These are phyloP conservation scores for Exutisphaerella laricina DNA, from an alignment of 2,329 filamentous ascomycete genomes.

Conservation along the genomic window DNA sequence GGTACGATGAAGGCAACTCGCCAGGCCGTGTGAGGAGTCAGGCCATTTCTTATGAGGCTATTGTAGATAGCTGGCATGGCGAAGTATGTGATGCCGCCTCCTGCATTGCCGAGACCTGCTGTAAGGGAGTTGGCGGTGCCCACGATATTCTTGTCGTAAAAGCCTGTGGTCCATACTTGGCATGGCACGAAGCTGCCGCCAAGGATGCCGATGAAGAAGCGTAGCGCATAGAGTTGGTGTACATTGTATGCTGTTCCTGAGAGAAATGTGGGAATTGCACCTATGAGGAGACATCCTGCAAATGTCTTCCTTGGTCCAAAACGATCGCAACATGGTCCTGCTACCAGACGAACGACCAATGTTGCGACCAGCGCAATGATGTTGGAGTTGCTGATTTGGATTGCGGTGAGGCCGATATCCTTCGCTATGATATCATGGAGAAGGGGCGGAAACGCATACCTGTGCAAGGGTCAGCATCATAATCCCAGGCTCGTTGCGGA, in stretches of 20 bases:
- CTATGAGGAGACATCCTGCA: slow-evolving; percentile 67
- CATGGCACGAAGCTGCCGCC: slow-evolving; percentile 77
- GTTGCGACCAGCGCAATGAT: slow-evolving; percentile 73
- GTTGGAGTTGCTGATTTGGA: slow-evolving; percentile 81
- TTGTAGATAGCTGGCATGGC: slow-evolving; percentile 80
- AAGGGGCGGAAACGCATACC: slow-evolving; percentile 86
- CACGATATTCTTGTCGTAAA: slow-evolving; percentile 89
- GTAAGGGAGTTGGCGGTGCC: slow-evolving; percentile 83
- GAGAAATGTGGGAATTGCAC: slow-evolving; percentile 74
- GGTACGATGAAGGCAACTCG: slow-evolving; percentile 79
- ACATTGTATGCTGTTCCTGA: slow-evolving; percentile 69
- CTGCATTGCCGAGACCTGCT: slow-evolving; percentile 79
- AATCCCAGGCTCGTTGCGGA: background rate
- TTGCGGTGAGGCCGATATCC: slow-evolving; percentile 65
- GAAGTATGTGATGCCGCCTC: slow-evolving; percentile 88
- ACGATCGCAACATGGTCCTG: slow-evolving; percentile 78
- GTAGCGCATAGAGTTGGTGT: slow-evolving; percentile 61
- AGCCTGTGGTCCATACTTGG: slow-evolving; percentile 87
- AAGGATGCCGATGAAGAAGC: slow-evolving; percentile 77
- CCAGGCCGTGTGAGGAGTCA: slow-evolving; percentile 63
- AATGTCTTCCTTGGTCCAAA: slow-evolving; percentile 79
- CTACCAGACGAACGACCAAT: slow-evolving; percentile 68
- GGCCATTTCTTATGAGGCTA: slow-evolving; percentile 17
- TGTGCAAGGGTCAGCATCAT: slow-evolving; percentile 22
- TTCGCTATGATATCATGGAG: slow-evolving; percentile 72